Percentiles rank a stretch among this genome's conserved stretches.
These are phyloP conservation scores for Drosera spatulata DNA, from an alignment of 179 eudicot genomes.

Conservation along the genomic window DNA sequence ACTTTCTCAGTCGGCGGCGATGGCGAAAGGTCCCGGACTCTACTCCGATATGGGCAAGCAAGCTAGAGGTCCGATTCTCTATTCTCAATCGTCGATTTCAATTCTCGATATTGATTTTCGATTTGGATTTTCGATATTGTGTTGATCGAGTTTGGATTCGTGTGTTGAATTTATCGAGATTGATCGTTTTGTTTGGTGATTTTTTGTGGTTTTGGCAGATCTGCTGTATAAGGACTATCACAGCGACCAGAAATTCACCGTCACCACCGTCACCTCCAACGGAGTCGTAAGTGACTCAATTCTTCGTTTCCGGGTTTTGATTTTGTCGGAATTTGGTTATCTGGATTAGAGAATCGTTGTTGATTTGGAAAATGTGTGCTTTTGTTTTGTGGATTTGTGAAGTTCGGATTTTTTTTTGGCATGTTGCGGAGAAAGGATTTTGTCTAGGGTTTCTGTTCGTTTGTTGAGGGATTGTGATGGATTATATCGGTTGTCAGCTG, in stretches of 20 bases:
- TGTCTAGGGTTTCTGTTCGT: no score
- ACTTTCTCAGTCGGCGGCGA: constrained; percentile 7
- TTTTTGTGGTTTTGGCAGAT: not conserved
- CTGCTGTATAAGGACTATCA: constrained; percentile 12
- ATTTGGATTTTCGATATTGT: no score
- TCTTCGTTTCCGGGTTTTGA: not conserved
- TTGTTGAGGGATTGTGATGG: no score
- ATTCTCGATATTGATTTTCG: no score
- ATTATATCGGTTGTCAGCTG: no score
- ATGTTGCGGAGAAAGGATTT: no score
- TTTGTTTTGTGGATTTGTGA: no score
- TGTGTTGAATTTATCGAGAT: not conserved
- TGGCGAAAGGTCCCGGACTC: constrained; percentile 55
- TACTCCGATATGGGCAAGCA: constrained; percentile 49
- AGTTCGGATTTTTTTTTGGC: no score
- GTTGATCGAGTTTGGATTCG: not conserved
- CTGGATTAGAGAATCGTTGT: no score
- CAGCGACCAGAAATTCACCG: constrained; percentile 14
- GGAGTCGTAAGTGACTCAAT: constrained; percentile 8
- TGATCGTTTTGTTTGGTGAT: not conserved
- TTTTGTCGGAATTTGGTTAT: not conserved
- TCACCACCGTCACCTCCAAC: constrained; percentile 7
- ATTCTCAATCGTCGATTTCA: no score
- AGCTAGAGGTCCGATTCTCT: constrained; percentile 26
- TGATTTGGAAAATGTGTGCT: no score